phyloP scores from a whole-genome alignment of 345 rosid genomes.

The Heritiera fomes region DNA sequence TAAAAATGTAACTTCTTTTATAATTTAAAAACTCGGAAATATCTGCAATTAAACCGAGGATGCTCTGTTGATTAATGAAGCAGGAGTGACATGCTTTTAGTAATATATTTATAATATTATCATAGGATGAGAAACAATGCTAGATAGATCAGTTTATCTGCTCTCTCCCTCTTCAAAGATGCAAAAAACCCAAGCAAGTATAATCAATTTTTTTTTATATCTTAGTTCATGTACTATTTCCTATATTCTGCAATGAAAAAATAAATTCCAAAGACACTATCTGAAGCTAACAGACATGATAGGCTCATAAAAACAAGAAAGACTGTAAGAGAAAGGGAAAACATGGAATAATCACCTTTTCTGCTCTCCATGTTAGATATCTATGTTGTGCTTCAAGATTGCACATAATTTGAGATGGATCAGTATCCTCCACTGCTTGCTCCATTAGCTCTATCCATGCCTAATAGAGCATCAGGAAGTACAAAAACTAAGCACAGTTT shows the following conservation, averaged over 20 bases:
- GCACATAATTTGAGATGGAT: conserved; percentile 37
- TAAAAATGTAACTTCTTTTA: not conserved
- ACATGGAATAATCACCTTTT: conserved; percentile 44
- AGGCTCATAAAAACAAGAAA: not conserved
- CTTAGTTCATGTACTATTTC: not conserved
- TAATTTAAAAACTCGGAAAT: not conserved
- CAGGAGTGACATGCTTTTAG: not conserved
- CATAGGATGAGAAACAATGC: not conserved
- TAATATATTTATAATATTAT: not conserved
- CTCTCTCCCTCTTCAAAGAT: not conserved
- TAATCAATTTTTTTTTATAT: not conserved
- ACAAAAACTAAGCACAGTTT: not conserved
- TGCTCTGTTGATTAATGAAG: not conserved
- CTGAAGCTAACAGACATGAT: conserved; percentile 6
- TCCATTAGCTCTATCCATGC: conserved; percentile 62
- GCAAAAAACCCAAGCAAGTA: not conserved
- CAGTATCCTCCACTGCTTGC: conserved; percentile 42
- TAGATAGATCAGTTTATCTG: not conserved
- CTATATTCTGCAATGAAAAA: not conserved
- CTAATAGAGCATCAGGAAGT: conserved; percentile 34
- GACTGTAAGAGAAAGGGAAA: not conserved
- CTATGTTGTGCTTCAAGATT: conserved; percentile 66
- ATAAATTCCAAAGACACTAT: not conserved
- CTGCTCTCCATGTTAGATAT: conserved; percentile 72
- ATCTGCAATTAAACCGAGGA: not conserved